Evolutionary conservation across 371 early-diverging fungal species (phyloP), one percentile per base, ranked within the genome.

Genomic region (Mortierella sp.): DNA sequence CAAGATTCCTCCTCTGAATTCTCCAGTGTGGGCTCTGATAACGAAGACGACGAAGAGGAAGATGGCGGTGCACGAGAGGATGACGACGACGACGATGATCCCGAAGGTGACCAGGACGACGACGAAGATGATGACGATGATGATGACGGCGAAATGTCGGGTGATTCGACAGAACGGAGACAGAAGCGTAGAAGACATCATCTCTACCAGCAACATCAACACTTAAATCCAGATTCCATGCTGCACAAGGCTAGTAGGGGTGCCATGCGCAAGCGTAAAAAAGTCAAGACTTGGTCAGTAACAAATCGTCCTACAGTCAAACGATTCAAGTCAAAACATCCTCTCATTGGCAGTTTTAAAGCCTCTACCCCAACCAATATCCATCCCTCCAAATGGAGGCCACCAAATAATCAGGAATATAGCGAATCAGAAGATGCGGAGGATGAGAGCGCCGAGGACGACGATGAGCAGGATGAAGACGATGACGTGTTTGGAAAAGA

Each of bases 381-480:
- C 22, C 73, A 75, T 43, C 73, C 73, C 2, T 73, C 76, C 51
- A 72, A 63, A 32, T 75, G 79, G 77, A 58, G 79, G 61, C 77
- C 78, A 5, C 61, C 83, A 2, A 73, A 83, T 57, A 77, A 77
- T 35, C 74, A 71, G 54, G 73, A 68, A 14, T 73, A 72, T 28
- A 74, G 73, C 40, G 83, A 83, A 32, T 75, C 78, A 2, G 84
- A 84, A 51, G 84, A 75, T 28, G 84, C 68, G 8, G 76, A 84
- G 30, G 84, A 79, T 39, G 78, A 75, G 68, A 77, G 77, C 30
- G 55, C 59, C 28, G 84, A 84, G 6, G 84, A 84, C 51, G 79
- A 84, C 16, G 78, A 78, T 9, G 78, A 78, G 14, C 22, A 52
- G 40, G 83, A 83, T 14, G 84, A 74, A 10, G 84, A 75, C 14